A percentile compares a stretch with the other conserved stretches of the same genome.
phyloP scores from a whole-genome alignment of 2,329 filamentous ascomycete genomes.

The Bisporella sp. region DNA sequence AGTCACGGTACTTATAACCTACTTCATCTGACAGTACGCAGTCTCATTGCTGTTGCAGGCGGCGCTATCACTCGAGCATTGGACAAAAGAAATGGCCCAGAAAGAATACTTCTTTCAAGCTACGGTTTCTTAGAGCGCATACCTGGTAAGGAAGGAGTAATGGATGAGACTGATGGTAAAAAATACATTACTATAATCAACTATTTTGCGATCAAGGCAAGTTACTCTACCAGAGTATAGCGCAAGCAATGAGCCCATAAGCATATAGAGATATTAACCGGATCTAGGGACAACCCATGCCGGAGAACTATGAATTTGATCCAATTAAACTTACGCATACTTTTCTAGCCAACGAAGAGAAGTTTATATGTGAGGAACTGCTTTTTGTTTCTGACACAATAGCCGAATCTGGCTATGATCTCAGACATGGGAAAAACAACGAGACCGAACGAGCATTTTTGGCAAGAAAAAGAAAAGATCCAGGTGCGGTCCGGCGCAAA shows the following conservation, averaged over 20 bases:
- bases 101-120: neutral
- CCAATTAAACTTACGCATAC: neutral
- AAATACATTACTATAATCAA: slow-evolving; percentile 4
- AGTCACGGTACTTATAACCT: neutral
- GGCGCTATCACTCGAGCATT: slow-evolving; percentile 2
- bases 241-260: too few species aligned
- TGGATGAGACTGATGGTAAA: slow-evolving; percentile 1
- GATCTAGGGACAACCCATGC: neutral
- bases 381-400: slow-evolving; percentile 3
- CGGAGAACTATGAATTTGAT: neutral
- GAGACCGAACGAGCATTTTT: slow-evolving; percentile 1
- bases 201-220: slow-evolving; percentile 5
- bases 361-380: slow-evolving; percentile 4
- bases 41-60: neutral
- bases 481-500: neutral
- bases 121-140: slow-evolving; percentile 4
- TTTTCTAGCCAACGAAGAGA: neutral
- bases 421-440: neutral
- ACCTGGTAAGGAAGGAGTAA: neutral
- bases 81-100: slow-evolving; percentile 2
- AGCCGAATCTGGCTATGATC: slow-evolving; percentile 2
- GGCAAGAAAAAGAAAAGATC: neutral
- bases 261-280: neutral
- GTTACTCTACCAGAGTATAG: neutral
- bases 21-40: neutral